A percentile compares a stretch with the other conserved stretches of the same genome.
Conservation (phyloP, 805 yeast species). For the Saturnispora halmiae region DNA sequence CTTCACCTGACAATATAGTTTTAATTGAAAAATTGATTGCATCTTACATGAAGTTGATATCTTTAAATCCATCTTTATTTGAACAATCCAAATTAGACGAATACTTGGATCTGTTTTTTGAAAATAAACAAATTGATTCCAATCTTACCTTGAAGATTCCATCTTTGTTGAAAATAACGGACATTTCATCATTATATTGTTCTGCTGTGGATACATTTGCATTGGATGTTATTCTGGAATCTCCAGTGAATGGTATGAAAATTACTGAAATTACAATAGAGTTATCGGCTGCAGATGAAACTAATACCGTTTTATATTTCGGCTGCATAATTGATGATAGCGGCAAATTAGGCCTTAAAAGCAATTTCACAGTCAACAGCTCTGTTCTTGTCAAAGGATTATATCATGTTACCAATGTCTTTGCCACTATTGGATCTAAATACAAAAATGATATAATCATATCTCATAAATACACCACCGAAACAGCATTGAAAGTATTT, state of each 20-base stretch:
- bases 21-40: constrained; percentile 28
- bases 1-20: constrained; percentile 26
- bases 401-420: constrained; percentile 5
- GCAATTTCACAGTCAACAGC: constrained; percentile 1
- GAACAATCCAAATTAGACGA: constrained; percentile 1
- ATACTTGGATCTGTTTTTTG: constrained; percentile 1
- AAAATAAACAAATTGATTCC: neutral
- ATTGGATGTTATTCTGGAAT: constrained; percentile 29
- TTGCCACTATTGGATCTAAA: constrained; percentile 5
- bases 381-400: constrained; percentile 3
- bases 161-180: neutral
- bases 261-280: constrained; percentile 2
- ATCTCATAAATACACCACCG: constrained; percentile 1
- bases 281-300: constrained; percentile 1
- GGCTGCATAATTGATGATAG: neutral
- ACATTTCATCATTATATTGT: constrained; percentile 25
- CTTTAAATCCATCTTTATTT: constrained; percentile 4
- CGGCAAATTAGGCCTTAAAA: neutral
- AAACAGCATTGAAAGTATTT: neutral
- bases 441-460: neutral
- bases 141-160: constrained; percentile 2
- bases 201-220: constrained; percentile 31
- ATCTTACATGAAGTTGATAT: constrained; percentile 7
- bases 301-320: constrained; percentile 3
- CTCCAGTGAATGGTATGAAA: constrained; percentile 12